phyloP scores from a whole-genome alignment of 2,329 filamentous ascomycete species.

The Zalaria sp. region DNA sequence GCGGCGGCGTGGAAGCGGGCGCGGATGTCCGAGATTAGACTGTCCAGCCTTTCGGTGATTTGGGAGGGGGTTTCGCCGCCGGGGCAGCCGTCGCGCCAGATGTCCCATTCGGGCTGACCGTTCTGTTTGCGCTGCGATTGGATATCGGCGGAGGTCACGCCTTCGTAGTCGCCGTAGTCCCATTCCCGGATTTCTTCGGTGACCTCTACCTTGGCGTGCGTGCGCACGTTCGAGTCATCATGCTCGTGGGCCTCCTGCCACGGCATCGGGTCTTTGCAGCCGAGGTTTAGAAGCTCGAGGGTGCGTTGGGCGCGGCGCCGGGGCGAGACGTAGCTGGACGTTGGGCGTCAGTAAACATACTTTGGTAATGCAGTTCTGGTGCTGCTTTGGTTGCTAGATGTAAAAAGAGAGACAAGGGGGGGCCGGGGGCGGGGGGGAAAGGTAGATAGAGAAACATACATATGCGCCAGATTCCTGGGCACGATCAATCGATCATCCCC shows the following conservation, averaged over 20 bases:
- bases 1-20: conserved; percentile 26
- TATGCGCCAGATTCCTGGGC: conserved; percentile 65
- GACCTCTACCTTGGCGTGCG: conserved; percentile 30
- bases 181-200: conserved; percentile 44
- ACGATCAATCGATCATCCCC: conserved; percentile 76
- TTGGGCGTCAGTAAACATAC: conserved; percentile 1
- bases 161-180: conserved; percentile 51
- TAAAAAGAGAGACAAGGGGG: background rate
- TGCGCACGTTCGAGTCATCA: conserved; percentile 16
- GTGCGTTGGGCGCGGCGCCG: conserved; percentile 73
- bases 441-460: conserved; percentile 38
- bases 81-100: conserved; percentile 79
- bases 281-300: conserved; percentile 74
- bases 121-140: conserved; percentile 27
- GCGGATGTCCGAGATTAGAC: conserved; percentile 61
- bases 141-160: conserved; percentile 39
- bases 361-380: background rate
- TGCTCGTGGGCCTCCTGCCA: conserved; percentile 37
- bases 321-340: conserved; percentile 62
- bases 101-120: conserved; percentile 56
- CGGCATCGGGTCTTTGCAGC: conserved; percentile 52
- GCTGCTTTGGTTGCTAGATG: background rate
- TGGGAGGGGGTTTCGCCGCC: conserved; percentile 59
- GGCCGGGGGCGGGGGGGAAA: conserved; percentile 1
- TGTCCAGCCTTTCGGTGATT: conserved; percentile 58